Evolutionary conservation across 1,139 yeast genomes (phyloP).

Genomic region (Candida sp.): DNA sequence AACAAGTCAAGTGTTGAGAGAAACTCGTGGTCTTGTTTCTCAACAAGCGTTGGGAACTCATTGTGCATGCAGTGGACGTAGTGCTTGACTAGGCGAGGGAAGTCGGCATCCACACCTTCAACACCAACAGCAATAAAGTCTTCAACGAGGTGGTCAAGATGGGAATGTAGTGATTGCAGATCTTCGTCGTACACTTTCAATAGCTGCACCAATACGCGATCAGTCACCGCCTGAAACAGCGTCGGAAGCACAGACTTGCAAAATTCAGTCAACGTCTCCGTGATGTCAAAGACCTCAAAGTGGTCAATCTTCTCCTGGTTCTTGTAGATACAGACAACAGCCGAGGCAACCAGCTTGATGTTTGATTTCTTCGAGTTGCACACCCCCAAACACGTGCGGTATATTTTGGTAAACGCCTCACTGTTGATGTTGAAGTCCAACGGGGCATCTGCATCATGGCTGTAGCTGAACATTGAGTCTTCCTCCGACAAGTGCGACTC

Average conservation of each 20-base stretch:
- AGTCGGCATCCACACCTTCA: conserved; percentile 2
- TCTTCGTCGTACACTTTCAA: background rate
- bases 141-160: conserved; percentile 13
- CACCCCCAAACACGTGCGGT: conserved; percentile 28
- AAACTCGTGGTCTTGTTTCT: conserved; percentile 6
- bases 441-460: conserved; percentile 9
- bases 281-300: conserved; percentile 22
- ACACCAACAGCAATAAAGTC: conserved; percentile 8
- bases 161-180: background rate
- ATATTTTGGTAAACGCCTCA: conserved; percentile 22
- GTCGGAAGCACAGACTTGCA: conserved; percentile 1
- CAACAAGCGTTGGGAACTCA: conserved; percentile 3
- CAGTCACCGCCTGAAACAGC: conserved; percentile 1
- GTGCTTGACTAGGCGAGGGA: conserved; percentile 4
- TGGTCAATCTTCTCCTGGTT: conserved; percentile 23
- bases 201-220: background rate
- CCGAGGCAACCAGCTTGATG: conserved; percentile 16
- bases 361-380: conserved; percentile 17
- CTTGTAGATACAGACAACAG: conserved; percentile 30
- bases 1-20: background rate
- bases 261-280: background rate
- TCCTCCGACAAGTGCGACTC: conserved; percentile 21
- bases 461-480: conserved; percentile 28
- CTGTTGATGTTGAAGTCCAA: conserved; percentile 19
- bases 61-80: conserved; percentile 1